A percentile compares a stretch with the other conserved stretches of the same genome.
Conservation (phyloP, 768 basidiomycete species). For the Glaciozyma martinii region DNA sequence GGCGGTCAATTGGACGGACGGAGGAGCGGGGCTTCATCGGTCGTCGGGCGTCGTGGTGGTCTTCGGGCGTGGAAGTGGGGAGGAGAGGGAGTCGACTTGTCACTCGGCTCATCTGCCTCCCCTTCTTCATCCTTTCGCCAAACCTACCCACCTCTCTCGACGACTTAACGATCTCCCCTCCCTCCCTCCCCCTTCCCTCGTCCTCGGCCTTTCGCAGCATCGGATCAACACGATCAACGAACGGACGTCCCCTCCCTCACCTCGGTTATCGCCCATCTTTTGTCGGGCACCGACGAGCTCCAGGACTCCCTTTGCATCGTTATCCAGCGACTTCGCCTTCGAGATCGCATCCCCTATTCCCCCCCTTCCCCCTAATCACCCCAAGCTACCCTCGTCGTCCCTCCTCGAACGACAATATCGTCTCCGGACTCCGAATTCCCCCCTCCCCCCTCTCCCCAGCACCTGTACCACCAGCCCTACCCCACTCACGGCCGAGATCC, state of each 20-base stretch:
- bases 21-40: not conserved
- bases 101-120: not conserved
- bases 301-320: not conserved
- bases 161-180: too few relatives aligned
- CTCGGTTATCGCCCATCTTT: constrained; percentile 8
- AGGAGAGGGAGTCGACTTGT: not conserved
- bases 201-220: not conserved
- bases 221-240: not conserved
- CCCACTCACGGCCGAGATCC: not conserved
- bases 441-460: not conserved
- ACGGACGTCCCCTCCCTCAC: not conserved
- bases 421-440: constrained; percentile 1
- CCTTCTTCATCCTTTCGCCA: not conserved
- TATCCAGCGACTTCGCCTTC: too few relatives aligned
- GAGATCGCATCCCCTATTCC: not conserved
- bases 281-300: constrained; percentile 5
- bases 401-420: not conserved
- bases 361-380: not conserved
- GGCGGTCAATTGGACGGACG: not conserved
- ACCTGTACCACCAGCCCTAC: not conserved
- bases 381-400: not conserved
- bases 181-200: not conserved
- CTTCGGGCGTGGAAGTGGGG: too few relatives aligned
- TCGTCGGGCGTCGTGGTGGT: too few relatives aligned
- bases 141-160: not conserved